A percentile compares a stretch with the other conserved stretches of the same genome.
These are phyloP conservation scores for Aspergillus ochraceoroseus DNA, from an alignment of 2,329 filamentous ascomycete species.

Conservation along the genomic window DNA sequence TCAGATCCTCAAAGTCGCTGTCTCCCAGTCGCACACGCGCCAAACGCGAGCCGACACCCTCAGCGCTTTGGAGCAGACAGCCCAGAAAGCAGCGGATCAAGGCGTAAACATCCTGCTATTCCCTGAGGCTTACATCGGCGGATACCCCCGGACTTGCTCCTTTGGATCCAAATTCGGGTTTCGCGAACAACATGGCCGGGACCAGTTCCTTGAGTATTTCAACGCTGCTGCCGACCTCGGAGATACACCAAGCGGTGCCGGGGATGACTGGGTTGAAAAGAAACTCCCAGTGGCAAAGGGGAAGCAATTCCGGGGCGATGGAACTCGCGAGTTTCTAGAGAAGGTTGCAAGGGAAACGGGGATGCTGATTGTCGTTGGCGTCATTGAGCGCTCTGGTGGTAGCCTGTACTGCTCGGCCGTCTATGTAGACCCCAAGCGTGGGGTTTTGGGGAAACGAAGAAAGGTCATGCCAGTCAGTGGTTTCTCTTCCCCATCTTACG, in stretches of 20 bases:
- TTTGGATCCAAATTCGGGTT: conserved; percentile 73
- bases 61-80: conserved; percentile 58
- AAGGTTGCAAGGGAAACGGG: conserved; percentile 68
- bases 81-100: conserved; percentile 57
- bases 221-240: conserved; percentile 74
- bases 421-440: conserved; percentile 71
- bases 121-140: conserved; percentile 86
- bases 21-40: conserved; percentile 46
- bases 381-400: conserved; percentile 74
- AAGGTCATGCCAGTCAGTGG: conserved; percentile 79
- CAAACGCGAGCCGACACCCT: conserved; percentile 55
- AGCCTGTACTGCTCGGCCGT: conserved; percentile 78
- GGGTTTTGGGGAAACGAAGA: conserved; percentile 74
- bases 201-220: conserved; percentile 80
- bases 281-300: conserved; percentile 52
- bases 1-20: conserved; percentile 42
- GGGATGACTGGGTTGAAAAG: conserved; percentile 64
- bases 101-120: conserved; percentile 71
- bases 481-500: conserved; percentile 7
- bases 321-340: conserved; percentile 76
- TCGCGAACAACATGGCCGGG: conserved; percentile 63
- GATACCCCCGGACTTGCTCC: conserved; percentile 74
- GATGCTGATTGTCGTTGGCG: conserved; percentile 73
- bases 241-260: conserved; percentile 67
- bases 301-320: conserved; percentile 59